Percentiles rank a stretch among this genome's conserved stretches.
Conservation (phyloP, 2,329 filamentous ascomycete species). For the Claviceps sp. region DNA sequence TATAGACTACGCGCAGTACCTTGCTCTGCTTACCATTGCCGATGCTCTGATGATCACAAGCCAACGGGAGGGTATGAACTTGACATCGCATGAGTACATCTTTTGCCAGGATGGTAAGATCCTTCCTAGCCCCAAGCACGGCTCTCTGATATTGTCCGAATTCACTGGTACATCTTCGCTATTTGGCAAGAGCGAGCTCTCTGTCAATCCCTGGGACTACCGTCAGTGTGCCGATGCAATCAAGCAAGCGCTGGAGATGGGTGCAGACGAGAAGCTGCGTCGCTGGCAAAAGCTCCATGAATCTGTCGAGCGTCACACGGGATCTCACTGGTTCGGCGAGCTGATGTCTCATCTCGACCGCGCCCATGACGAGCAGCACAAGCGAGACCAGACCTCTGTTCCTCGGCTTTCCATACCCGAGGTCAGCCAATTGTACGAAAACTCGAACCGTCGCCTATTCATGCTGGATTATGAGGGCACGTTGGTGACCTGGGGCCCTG, state of each 20-base stretch:
- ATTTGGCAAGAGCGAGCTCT: constrained; percentile 66
- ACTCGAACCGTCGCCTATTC: constrained; percentile 59
- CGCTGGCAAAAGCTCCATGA: constrained; percentile 64
- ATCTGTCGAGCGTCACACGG: constrained; percentile 69
- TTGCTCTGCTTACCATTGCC: constrained; percentile 80
- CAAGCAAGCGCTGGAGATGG: constrained; percentile 70
- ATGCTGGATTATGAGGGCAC: constrained; percentile 92
- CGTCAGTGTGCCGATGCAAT: constrained; percentile 77
- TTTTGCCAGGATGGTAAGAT: constrained; percentile 78
- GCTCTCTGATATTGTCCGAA: constrained; percentile 82
- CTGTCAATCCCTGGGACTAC: constrained; percentile 94
- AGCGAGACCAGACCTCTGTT: constrained; percentile 72
- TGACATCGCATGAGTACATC: constrained; percentile 88
- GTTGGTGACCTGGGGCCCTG: constrained; percentile 72
- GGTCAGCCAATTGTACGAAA: constrained; percentile 52
- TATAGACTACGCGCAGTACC: constrained; percentile 81
- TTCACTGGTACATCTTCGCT: constrained; percentile 87
- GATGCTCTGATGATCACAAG: constrained; percentile 91
- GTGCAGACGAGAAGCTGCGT: constrained; percentile 53
- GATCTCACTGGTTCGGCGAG: constrained; percentile 71
- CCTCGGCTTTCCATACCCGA: constrained; percentile 63
- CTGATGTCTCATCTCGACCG: constrained; percentile 58
- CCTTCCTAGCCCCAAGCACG: constrained; percentile 60
- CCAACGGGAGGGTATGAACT: constrained; percentile 92
- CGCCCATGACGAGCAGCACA: constrained; percentile 73